Percentiles rank a stretch among this genome's conserved stretches.
Conservation (phyloP, 192 early-diverging fungal genomes). For the Backusella mclennaniae region DNA sequence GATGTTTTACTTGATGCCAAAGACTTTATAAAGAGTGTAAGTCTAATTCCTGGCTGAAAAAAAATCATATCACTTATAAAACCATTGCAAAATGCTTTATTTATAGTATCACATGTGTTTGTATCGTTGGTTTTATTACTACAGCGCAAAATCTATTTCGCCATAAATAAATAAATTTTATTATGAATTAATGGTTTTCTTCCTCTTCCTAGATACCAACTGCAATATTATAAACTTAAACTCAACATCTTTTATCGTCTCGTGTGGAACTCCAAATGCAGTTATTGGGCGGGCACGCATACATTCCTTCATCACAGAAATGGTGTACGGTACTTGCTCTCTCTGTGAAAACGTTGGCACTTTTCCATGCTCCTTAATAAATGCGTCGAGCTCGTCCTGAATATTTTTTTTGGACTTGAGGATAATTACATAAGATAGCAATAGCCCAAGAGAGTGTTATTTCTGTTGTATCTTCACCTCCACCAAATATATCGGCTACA, state of each 20-base stretch:
- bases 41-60: no score
- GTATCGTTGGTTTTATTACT: no score
- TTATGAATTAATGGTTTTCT: no score
- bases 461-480: slow-evolving; percentile 13
- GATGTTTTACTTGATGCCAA: no score
- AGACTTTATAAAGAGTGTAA: no score
- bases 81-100: no score
- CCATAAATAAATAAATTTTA: no score
- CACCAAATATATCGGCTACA: background rate
- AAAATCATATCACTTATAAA: no score
- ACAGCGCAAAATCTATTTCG: no score
- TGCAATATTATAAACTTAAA: background rate
- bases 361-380: background rate
- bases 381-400: background rate
- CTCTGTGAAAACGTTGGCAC: background rate
- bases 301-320: slow-evolving; percentile 1
- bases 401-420: slow-evolving; percentile 2
- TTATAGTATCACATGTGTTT: no score
- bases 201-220: no score
- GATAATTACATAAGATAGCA: background rate
- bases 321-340: background rate
- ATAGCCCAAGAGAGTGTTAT: background rate
- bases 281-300: background rate
- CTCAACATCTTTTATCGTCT: slow-evolving; percentile 1
- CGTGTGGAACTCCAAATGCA: background rate